Evolutionary conservation across 75 land plant genomes (phyloP).

Genomic region (Pinus albicaulis): DNA sequence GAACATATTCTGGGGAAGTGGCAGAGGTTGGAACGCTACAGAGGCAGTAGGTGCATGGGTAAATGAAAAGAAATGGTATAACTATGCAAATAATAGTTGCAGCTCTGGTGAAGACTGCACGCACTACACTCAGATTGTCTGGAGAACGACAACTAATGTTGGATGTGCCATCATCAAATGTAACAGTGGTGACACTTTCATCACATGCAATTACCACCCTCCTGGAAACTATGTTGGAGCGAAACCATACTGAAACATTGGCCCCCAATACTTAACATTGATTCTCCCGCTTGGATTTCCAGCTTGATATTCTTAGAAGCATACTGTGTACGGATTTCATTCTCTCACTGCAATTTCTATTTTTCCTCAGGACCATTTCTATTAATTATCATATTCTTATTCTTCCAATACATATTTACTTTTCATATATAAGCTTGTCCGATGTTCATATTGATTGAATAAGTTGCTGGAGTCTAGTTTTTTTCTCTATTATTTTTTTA

Average conservation of each 20-base stretch:
- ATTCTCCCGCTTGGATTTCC: no score
- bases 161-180: slow-evolving; percentile 29
- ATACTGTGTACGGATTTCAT: no score
- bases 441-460: no score
- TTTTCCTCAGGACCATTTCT: no score
- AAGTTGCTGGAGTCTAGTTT: no score
- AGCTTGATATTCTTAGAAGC: no score
- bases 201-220: slow-evolving; percentile 27
- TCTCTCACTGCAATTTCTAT: no score
- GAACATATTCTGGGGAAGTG: slow-evolving; percentile 26
- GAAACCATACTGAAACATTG: slow-evolving; percentile 7
- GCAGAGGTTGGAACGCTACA: slow-evolving; percentile 6
- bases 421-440: no score
- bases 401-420: no score
- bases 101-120: slow-evolving; percentile 6
- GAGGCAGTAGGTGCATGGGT: slow-evolving; percentile 23
- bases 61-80: slow-evolving; percentile 17
- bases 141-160: slow-evolving; percentile 15
- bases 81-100: slow-evolving; percentile 19
- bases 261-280: no score
- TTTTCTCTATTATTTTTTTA: no score
- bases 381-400: no score
- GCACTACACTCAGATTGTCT: slow-evolving; percentile 4
- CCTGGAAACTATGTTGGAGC: slow-evolving; percentile 33
- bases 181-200: slow-evolving; percentile 21